A percentile compares a stretch with the other conserved stretches of the same genome.
phyloP scores from a whole-genome alignment of 2,329 filamentous ascomycete genomes.

The Beauveria sp. region DNA sequence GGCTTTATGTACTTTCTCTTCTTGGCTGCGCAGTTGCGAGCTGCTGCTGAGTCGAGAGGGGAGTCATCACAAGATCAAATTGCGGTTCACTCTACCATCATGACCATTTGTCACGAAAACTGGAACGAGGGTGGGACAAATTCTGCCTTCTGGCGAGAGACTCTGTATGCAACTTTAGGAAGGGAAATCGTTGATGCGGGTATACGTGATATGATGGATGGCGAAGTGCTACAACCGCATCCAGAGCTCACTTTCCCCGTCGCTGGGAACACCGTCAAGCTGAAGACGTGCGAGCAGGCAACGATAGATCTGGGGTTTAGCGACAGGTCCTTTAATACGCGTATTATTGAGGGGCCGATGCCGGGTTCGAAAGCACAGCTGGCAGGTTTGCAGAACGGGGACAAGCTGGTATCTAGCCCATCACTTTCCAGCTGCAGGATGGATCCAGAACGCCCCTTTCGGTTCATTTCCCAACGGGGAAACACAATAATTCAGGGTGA shows the following conservation, averaged over 20 bases:
- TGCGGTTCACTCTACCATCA: not conserved
- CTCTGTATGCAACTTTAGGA: not conserved
- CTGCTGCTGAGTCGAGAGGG: not conserved
- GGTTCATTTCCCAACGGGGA: not conserved
- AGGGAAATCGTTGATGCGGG: not conserved
- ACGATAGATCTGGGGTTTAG: not conserved
- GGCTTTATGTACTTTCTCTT: conserved; percentile 2
- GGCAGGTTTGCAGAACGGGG: not conserved
- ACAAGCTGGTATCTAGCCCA: not conserved
- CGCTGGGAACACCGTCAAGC: not conserved
- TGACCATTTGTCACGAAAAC: not conserved
- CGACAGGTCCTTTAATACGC: not conserved
- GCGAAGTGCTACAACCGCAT: not conserved
- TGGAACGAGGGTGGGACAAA: not conserved
- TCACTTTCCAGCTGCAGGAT: not conserved
- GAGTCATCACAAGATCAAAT: not conserved
- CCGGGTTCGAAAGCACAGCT: not conserved
- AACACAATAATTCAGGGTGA: not conserved
- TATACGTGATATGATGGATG: not conserved
- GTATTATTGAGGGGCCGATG: not conserved
- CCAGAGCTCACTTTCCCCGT: not conserved
- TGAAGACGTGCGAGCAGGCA: not conserved
- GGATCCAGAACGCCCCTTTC: not conserved
- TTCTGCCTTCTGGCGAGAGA: not conserved
- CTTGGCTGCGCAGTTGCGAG: not conserved